These are phyloP conservation scores for Aspergillus hortae DNA, from an alignment of 2,329 filamentous ascomycete genomes.

Conservation along the genomic window DNA sequence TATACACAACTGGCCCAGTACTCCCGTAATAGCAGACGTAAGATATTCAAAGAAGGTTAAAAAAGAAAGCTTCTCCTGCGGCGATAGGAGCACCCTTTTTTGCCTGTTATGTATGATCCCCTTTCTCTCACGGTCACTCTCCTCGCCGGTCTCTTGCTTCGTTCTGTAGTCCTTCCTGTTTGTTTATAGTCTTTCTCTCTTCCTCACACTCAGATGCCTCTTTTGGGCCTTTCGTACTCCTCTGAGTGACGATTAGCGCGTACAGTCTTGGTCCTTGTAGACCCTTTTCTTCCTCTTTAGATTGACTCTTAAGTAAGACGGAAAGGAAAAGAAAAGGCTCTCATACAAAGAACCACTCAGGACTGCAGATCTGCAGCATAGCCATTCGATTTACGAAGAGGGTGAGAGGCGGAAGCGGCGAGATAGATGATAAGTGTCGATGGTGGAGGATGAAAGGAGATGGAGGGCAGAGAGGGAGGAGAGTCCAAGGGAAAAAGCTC, in stretches of 20 bases:
- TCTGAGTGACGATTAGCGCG: conserved; percentile 12
- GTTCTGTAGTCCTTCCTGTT: background rate
- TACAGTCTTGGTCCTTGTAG: conserved; percentile 14
- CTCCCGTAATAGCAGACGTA: conserved; percentile 21
- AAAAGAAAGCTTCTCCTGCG: background rate
- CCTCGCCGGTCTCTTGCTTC: too few species aligned
- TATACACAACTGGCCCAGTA: conserved; percentile 21
- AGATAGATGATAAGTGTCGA: background rate
- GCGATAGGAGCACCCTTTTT: too few species aligned
- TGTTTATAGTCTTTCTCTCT: conserved; percentile 7
- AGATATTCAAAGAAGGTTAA: conserved; percentile 6
- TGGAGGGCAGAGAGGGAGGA: background rate
- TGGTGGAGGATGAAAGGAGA: background rate
- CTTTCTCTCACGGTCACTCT: too few species aligned
- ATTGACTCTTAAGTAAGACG: conserved; percentile 21
- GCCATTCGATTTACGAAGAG: conserved; percentile 40
- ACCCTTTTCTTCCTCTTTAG: conserved; percentile 17
- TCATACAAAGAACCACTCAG: conserved; percentile 36
- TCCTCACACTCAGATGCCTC: conserved; percentile 1
- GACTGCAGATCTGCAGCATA: conserved; percentile 31
- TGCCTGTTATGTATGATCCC: too few species aligned
- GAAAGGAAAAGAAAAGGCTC: conserved; percentile 25
- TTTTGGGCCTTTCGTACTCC: background rate
- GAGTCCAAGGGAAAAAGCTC: conserved; percentile 11
- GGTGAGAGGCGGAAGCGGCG: conserved; percentile 13